Conservation (phyloP, 352 stramenopile genomes). For the Phytophthora citrophthora region DNA sequence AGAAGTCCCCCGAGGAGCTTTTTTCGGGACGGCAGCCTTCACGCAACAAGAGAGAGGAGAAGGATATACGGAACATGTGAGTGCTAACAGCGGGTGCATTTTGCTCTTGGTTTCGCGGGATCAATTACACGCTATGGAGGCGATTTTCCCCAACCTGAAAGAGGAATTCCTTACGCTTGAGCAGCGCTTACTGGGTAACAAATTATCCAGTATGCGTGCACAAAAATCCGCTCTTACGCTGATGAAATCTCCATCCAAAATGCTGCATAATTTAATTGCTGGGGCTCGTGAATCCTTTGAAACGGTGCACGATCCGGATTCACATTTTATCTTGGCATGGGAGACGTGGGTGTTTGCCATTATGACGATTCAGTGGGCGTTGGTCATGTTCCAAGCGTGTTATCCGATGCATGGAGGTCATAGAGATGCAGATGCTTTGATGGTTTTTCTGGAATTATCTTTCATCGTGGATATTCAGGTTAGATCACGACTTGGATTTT, state of each 20-base stretch:
- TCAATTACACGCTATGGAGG: conserved; percentile 55
- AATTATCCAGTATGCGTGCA: conserved; percentile 20
- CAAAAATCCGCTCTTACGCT: neutral
- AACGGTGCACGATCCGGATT: conserved; percentile 51
- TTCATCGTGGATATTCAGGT: conserved; percentile 68
- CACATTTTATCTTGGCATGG: conserved; percentile 52
- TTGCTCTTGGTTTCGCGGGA: conserved; percentile 57
- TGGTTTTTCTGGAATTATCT: conserved; percentile 45
- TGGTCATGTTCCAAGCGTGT: conserved; percentile 59
- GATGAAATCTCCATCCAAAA: neutral
- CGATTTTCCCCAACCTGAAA: conserved; percentile 53
- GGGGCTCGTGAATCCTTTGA: neutral
- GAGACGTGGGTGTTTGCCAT: conserved; percentile 65
- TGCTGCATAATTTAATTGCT: conserved; percentile 3
- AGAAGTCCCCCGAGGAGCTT: conserved; percentile 44
- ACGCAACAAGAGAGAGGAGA: conserved; percentile 48
- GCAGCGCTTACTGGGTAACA: conserved; percentile 46
- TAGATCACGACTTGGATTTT: conserved; percentile 58
- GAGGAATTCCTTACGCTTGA: conserved; percentile 53
- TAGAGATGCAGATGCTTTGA: conserved; percentile 23
- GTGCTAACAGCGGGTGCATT: conserved; percentile 60
- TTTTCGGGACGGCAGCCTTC: conserved; percentile 54
- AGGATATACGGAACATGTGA: conserved; percentile 60
- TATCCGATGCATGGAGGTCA: conserved; percentile 24
- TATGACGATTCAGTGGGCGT: conserved; percentile 59